Evolutionary conservation across 805 yeast genomes (phyloP).

Genomic region (Torulaspora indica): DNA sequence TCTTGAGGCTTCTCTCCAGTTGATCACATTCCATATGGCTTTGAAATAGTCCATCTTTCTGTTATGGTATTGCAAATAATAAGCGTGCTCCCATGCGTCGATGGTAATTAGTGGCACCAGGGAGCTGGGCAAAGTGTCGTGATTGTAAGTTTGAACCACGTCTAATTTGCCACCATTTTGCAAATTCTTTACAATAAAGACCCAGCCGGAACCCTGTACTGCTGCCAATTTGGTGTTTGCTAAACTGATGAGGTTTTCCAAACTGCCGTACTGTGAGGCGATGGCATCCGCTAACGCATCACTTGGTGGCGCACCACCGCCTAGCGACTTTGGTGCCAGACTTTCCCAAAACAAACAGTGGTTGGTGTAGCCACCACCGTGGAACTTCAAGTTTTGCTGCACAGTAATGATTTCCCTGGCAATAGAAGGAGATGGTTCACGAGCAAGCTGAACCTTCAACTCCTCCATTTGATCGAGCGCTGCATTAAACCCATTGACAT

Average conservation of each 20-base stretch:
- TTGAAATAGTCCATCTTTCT: conserved; percentile 87
- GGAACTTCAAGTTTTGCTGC: conserved; percentile 76
- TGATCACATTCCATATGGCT: conserved; percentile 89
- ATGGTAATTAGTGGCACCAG: conserved; percentile 76
- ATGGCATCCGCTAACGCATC: conserved; percentile 58
- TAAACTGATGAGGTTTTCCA: conserved; percentile 57
- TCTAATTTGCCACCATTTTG: conserved; percentile 63
- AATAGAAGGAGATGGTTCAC: conserved; percentile 42
- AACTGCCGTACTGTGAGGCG: conserved; percentile 58
- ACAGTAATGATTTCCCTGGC: conserved; percentile 42
- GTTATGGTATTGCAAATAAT: conserved; percentile 88
- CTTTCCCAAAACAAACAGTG: conserved; percentile 85
- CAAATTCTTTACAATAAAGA: conserved; percentile 77
- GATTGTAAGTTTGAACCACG: conserved; percentile 76
- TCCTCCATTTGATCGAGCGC: conserved; percentile 68
- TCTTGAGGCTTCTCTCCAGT: conserved; percentile 85
- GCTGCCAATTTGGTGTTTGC: conserved; percentile 75
- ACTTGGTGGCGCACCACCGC: conserved; percentile 64
- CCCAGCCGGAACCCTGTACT: conserved; percentile 95
- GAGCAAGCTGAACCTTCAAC: conserved; percentile 56
- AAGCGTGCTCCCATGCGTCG: conserved; percentile 97
- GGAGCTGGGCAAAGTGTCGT: conserved; percentile 72
- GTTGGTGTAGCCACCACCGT: conserved; percentile 88
- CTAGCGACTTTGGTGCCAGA: conserved; percentile 65
- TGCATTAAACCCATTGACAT: conserved; percentile 76